Evolutionary conservation across 768 basidiomycete species (phyloP).

Genomic region (Leccinum subgranulosum): DNA sequence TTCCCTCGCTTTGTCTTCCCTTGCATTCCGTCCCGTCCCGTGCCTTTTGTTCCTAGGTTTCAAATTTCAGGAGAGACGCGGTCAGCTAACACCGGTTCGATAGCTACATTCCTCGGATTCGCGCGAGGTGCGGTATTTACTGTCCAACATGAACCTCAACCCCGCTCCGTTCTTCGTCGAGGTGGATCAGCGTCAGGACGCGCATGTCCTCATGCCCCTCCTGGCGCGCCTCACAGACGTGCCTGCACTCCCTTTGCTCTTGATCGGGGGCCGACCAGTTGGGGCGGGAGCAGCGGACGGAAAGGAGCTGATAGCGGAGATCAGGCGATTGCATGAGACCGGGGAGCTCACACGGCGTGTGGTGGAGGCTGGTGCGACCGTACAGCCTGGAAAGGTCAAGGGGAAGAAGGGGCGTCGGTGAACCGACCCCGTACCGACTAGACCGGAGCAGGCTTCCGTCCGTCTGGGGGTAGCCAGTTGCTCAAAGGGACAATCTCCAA

Average conservation of each 20-base stretch:
- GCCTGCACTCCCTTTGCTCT: constrained; percentile 58
- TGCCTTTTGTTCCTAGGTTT: background rate
- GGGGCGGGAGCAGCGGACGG: constrained; percentile 32
- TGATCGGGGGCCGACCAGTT: constrained; percentile 62
- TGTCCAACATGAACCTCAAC: constrained; percentile 52
- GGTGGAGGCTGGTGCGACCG: constrained; percentile 53
- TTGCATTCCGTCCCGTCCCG: background rate
- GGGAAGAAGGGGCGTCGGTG: constrained; percentile 37
- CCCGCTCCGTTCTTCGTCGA: constrained; percentile 69
- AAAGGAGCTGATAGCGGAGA: constrained; percentile 38
- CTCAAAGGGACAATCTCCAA: background rate
- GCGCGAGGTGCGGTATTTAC: constrained; percentile 61
- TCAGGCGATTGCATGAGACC: constrained; percentile 46
- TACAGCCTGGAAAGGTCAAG: constrained; percentile 54
- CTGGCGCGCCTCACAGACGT: constrained; percentile 57
- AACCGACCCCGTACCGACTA: background rate
- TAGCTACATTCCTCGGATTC: constrained; percentile 64
- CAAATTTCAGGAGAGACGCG: background rate
- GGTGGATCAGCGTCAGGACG: constrained; percentile 71
- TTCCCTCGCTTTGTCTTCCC: background rate
- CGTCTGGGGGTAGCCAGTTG: constrained; percentile 5
- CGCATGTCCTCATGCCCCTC: constrained; percentile 57
- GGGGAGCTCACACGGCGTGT: constrained; percentile 53
- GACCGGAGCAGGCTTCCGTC: constrained; percentile 3
- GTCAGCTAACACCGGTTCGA: constrained; percentile 3